These are phyloP conservation scores for Candida glaebosa DNA, from an alignment of 805 yeast species.

Conservation along the genomic window DNA sequence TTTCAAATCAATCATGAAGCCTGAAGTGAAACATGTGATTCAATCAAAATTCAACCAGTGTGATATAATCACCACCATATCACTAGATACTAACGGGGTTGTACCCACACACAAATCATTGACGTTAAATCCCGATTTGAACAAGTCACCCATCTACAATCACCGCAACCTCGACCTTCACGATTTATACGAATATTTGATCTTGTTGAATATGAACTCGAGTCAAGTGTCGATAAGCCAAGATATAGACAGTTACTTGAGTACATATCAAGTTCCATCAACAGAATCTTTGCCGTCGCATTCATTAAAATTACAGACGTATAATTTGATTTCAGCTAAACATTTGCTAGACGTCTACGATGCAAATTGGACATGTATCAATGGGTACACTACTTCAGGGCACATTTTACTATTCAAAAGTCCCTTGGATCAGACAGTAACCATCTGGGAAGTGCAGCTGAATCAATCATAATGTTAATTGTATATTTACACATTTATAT, in stretches of 20 bases:
- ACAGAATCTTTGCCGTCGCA: too few relatives aligned
- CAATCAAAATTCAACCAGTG: constrained; percentile 5
- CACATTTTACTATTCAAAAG: constrained; percentile 3
- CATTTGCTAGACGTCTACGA: background rate
- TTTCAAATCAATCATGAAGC: constrained; percentile 5
- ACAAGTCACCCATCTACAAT: background rate
- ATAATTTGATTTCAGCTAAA: background rate
- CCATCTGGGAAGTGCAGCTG: background rate
- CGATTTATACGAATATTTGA: constrained; percentile 18
- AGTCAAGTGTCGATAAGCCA: constrained; percentile 9
- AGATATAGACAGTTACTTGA: constrained; percentile 6
- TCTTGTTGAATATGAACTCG: constrained; percentile 15
- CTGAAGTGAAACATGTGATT: constrained; percentile 6
- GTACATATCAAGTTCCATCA: constrained; percentile 3
- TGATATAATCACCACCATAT: background rate
- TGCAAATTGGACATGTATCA: background rate
- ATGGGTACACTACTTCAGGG: background rate
- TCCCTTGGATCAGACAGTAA: background rate
- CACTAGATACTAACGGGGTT: background rate
- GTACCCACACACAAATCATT: background rate
- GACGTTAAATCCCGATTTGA: background rate
- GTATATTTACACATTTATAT: constrained; percentile 1
- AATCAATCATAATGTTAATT: background rate
- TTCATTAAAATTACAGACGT: background rate
- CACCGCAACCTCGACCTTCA: too few relatives aligned